Conservation (phyloP, 1,284 basidiomycete species). For the Melampsora larici-populina region DNA sequence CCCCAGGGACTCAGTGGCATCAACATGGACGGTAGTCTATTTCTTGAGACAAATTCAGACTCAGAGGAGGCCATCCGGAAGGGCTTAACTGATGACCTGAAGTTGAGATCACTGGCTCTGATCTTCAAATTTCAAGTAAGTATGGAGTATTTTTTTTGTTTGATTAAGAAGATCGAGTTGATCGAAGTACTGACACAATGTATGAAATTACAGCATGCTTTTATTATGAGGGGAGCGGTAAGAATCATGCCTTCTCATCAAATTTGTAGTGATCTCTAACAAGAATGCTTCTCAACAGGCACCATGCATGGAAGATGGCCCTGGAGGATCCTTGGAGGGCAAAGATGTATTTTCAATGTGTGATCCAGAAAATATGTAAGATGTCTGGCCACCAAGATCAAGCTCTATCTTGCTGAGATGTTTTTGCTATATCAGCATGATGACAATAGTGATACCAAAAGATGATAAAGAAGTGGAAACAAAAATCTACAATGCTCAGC, state of each 20-base stretch:
- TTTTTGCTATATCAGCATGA: not conserved
- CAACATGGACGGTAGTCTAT: not conserved
- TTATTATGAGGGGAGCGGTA: constrained; percentile 3
- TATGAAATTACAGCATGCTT: not conserved
- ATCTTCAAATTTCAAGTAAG: not conserved
- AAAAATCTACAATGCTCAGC: not conserved
- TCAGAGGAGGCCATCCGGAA: not conserved
- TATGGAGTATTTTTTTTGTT: not conserved
- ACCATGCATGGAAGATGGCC: not conserved
- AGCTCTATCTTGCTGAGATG: not conserved
- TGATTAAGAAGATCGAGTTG: not conserved
- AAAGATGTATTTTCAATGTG: not conserved
- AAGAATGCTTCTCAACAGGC: not conserved
- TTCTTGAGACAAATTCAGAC: not conserved
- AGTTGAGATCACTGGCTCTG: not conserved
- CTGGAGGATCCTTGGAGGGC: not conserved
- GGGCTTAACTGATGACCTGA: not conserved
- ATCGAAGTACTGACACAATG: not conserved
- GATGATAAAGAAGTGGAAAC: not conserved
- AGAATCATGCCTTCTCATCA: not conserved
- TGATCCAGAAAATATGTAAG: not conserved
- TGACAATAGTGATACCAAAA: not conserved
- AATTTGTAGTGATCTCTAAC: too few relatives aligned
- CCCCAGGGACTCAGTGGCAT: not conserved
- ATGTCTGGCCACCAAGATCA: not conserved